Evolutionary conservation across 1,139 yeast species (phyloP), one percentile per base, ranked within the genome.

Genomic region (Meyerozyma athensensis): DNA sequence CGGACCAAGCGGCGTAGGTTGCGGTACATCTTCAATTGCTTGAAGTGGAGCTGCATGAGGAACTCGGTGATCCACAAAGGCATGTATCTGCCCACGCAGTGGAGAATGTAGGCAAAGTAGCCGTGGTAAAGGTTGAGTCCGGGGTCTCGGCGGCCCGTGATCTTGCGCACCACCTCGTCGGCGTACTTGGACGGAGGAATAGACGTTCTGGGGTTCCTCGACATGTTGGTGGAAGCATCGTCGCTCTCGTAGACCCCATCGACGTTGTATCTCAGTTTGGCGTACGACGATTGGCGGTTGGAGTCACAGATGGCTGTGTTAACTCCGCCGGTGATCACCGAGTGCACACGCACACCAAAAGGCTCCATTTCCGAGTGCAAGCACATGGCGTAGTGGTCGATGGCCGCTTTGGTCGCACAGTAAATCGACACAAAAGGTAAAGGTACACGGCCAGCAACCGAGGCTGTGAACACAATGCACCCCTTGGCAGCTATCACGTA

Each of bases 321-420:
- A 4, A 67, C 71, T 3, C 67, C 70, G 2, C 73, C 72, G 6
- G 72, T 64, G 30, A 66, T 62, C 6, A 66, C 58, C 33, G 61
- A 53, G 43, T 64, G 64, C 6, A 67, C 72, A 17, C 52, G 39
- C 7, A 63, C 68, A 1, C 63, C 69, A 39, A 63, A 62, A 0
- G 71, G 71, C 38, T 48, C 42, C 61, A 59, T 42, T 39, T 59
- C 63, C 4, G 39, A 43, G 20, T 44, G 52, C 30, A 59, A 44
- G 5, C 44, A 49, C 36, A 45, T 39, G 5, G 63, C 64, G 34
- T 58, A 59, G 36, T 44, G 52, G 39, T 58, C 61, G 36, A 59
- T 54, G 26, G 64, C 64, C 5, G 60, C 54, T 44, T 67, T 65
- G 30, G 68, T 57, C 4, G 71, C 53, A 43, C 61, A 54, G 45